These are phyloP conservation scores for Lachnellula cervina DNA, from an alignment of 2,329 filamentous ascomycete species.

Conservation along the genomic window DNA sequence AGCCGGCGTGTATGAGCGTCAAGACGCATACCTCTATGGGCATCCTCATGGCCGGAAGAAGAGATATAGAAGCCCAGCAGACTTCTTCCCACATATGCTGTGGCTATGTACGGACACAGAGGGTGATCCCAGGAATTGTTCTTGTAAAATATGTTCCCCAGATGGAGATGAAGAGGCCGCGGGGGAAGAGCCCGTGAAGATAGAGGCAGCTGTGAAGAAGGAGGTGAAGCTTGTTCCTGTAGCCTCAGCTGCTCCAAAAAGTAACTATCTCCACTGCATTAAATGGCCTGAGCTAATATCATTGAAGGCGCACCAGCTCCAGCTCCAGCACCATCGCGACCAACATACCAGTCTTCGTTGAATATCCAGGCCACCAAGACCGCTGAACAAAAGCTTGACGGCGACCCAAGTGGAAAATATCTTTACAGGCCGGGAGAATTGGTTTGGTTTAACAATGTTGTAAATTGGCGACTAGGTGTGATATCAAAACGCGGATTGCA, in stretches of 20 bases:
- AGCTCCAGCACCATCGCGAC: not conserved
- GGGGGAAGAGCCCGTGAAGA: slow-evolving; percentile 31
- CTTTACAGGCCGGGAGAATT: slow-evolving; percentile 51
- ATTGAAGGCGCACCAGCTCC: not conserved
- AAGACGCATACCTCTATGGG: slow-evolving; percentile 57
- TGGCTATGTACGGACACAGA: slow-evolving; percentile 51
- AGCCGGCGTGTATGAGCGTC: slow-evolving; percentile 47
- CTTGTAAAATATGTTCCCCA: slow-evolving; percentile 52
- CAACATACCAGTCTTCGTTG: slow-evolving; percentile 12
- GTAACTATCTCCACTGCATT: not conserved
- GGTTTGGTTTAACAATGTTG: slow-evolving; percentile 49
- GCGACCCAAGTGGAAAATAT: slow-evolving; percentile 40
- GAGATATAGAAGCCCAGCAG: slow-evolving; percentile 52
- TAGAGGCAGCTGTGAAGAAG: slow-evolving; percentile 10
- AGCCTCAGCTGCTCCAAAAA: not conserved
- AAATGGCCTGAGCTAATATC: not conserved
- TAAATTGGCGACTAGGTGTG: slow-evolving; percentile 50
- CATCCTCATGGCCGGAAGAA: slow-evolving; percentile 53
- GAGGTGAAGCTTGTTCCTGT: slow-evolving; percentile 9
- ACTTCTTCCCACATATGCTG: slow-evolving; percentile 56
- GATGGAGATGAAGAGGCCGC: slow-evolving; percentile 37
- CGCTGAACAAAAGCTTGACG: slow-evolving; percentile 45
- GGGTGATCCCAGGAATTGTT: slow-evolving; percentile 48
- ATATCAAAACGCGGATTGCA: slow-evolving; percentile 42
- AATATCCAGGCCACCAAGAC: slow-evolving; percentile 32